Conservation (phyloP, 768 basidiomycete species). For the Amanita molliuscula region DNA sequence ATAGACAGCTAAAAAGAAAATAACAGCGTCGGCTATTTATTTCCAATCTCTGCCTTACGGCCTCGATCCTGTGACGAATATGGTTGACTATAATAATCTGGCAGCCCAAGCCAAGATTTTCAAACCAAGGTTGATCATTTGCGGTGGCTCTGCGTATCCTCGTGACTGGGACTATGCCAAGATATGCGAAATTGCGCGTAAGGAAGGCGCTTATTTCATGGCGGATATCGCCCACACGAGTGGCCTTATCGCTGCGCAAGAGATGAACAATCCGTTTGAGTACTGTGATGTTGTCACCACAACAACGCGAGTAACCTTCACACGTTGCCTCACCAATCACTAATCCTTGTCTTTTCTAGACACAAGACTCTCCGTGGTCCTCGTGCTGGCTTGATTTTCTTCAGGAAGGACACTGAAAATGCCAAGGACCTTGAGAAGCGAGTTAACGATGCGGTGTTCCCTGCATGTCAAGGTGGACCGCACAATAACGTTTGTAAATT, state of each 20-base stretch:
- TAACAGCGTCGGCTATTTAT: slow-evolving; percentile 99
- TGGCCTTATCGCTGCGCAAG: slow-evolving; percentile 87
- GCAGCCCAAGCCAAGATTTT: slow-evolving; percentile 84
- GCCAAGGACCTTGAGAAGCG: slow-evolving; percentile 88
- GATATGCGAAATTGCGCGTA: slow-evolving; percentile 72
- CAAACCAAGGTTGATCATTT: slow-evolving; percentile 93
- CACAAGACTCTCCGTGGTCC: slow-evolving; percentile 99
- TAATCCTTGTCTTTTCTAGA: slow-evolving; percentile 21
- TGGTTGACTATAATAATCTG: slow-evolving; percentile 82
- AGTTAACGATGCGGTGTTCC: slow-evolving; percentile 98
- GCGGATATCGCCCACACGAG: slow-evolving; percentile 97
- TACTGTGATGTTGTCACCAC: slow-evolving; percentile 97
- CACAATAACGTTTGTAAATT: slow-evolving; percentile 78
- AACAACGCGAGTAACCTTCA: slow-evolving; percentile 52
- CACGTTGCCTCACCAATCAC: neutral
- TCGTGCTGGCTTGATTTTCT: slow-evolving; percentile 97
- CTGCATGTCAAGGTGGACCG: slow-evolving; percentile 98
- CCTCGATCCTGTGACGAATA: slow-evolving; percentile 70
- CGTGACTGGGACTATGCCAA: slow-evolving; percentile 93
- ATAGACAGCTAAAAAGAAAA: slow-evolving; percentile 97
- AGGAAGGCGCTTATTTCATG: slow-evolving; percentile 89
- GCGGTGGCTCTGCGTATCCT: slow-evolving; percentile 97
- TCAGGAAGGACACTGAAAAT: slow-evolving; percentile 83
- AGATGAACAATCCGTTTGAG: slow-evolving; percentile 86
- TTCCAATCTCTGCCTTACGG: slow-evolving; percentile 97